These are phyloP conservation scores for Fusarium lateritium DNA, from an alignment of 2,329 filamentous ascomycete species.

Conservation along the genomic window DNA sequence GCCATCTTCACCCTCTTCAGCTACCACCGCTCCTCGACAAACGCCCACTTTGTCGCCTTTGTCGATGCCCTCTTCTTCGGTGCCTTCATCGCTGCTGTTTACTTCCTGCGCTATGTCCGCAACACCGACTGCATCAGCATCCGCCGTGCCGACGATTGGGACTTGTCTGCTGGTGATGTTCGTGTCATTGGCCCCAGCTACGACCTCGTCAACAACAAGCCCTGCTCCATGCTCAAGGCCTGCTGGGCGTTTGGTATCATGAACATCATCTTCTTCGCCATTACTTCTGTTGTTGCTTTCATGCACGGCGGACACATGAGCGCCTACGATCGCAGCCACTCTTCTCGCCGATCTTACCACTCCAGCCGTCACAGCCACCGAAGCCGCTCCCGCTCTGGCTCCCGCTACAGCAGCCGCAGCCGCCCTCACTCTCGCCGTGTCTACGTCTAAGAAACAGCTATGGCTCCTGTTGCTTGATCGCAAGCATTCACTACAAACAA, in stretches of 20 bases:
- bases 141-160: conserved; percentile 63
- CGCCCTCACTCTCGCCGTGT: conserved; percentile 65
- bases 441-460: conserved; percentile 58
- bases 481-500: conserved; percentile 5
- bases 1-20: conserved; percentile 75
- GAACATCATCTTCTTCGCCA: conserved; percentile 84
- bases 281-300: conserved; percentile 80
- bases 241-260: conserved; percentile 92
- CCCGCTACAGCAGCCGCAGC: conserved; percentile 59
- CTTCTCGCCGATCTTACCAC: conserved; percentile 54
- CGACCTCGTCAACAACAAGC: conserved; percentile 75
- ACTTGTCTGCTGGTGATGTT: conserved; percentile 73
- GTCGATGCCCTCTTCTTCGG: conserved; percentile 74
- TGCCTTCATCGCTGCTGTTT: conserved; percentile 74
- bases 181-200: conserved; percentile 67
- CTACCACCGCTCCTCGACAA: conserved; percentile 73
- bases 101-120: conserved; percentile 71
- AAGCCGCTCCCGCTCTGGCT: conserved; percentile 55
- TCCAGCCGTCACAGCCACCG: conserved; percentile 60
- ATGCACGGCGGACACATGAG: conserved; percentile 68
- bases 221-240: conserved; percentile 93
- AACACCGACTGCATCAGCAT: conserved; percentile 78
- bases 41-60: conserved; percentile 73
- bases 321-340: conserved; percentile 54
- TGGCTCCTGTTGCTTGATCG: not conserved